These are phyloP conservation scores for Paramyrothecium roridum DNA, from an alignment of 2,329 filamentous ascomycete genomes.

Conservation along the genomic window DNA sequence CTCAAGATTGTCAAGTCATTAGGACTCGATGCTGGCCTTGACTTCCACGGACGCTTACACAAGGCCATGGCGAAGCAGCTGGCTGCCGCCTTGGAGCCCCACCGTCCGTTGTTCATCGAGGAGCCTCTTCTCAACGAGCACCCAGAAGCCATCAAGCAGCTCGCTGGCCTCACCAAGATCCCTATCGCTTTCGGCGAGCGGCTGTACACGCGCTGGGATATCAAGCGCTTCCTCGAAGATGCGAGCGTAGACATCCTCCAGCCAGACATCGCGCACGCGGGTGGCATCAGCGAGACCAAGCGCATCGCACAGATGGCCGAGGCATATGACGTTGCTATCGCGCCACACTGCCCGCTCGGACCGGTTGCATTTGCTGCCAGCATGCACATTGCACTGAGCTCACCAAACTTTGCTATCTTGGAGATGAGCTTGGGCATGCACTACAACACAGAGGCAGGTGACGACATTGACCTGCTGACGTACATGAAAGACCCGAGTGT, in stretches of 20 bases:
- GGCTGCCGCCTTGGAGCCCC: conserved; percentile 60
- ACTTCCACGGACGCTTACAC: conserved; percentile 72
- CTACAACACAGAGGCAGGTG: conserved; percentile 59
- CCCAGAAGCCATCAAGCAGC: conserved; percentile 56
- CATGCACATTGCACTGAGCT: conserved; percentile 58
- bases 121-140: conserved; percentile 69
- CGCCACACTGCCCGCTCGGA: conserved; percentile 67
- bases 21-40: conserved; percentile 67
- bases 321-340: conserved; percentile 66
- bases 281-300: conserved; percentile 65
- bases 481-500: conserved; percentile 61
- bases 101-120: conserved; percentile 68
- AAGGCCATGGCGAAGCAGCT: conserved; percentile 74
- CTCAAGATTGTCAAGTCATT: conserved; percentile 65
- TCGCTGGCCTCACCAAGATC: conserved; percentile 38
- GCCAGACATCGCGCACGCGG: conserved; percentile 65
- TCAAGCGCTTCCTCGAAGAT: conserved; percentile 65
- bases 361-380: conserved; percentile 67
- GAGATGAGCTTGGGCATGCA: conserved; percentile 75
- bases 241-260: conserved; percentile 65
- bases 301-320: conserved; percentile 67
- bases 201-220: conserved; percentile 66
- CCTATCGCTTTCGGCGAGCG: conserved; percentile 70
- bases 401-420: conserved; percentile 64
- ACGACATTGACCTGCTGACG: conserved; percentile 53